Base-by-base conservation (phyloP, 768 basidiomycete genomes). In the Suillus subaureus region DNA sequence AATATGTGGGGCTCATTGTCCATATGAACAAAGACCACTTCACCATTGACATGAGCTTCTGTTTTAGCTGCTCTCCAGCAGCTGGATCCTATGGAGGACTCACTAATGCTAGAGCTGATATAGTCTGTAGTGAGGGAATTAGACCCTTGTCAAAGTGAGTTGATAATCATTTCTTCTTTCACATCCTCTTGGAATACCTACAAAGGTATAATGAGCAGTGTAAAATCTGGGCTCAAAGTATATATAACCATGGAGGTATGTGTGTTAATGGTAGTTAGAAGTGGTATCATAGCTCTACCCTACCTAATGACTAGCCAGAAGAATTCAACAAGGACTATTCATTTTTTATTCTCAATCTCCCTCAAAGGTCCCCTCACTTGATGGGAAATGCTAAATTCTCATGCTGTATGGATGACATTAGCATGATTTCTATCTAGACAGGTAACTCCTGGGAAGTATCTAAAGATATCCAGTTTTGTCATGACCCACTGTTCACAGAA, bases 81-180 rank as follows among this genome's bases (percentile, higher is more conserved):
- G 73, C 70, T 0, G 75, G 78, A 0, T 40, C 70, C 0, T 78
- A 74, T 54, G 76, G 79, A 0, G 15, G 51, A 0, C 1, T 80
- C 0, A 71, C 57, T 1, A 72, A 74, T 63, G 77, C 73, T 0
- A 69, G 71, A 4, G 16, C 43, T n/a, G 43, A 45, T 9, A 45
- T 45, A 0, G 1, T 45, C 2, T 9, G 21, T 1, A 0, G n/a
- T 0, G 0, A 5, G 0, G 71, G 74, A 0, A 70, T 79, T 0
- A 70, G 77, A 0, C 78, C 76, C 0, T 21, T 78, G 0, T 57
- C 52, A 0, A 63, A 51, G 75, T 74, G 75, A 71, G 74, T 2
- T 0, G 71, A 77, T 16, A 68, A 74, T 23, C 70, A 74, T n/a
- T 33, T 72, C 42, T 63, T 60, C 64, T 62, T 63, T 8, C 58